Conservation (phyloP, 805 yeast species). For the Ogataea pilisensis region DNA sequence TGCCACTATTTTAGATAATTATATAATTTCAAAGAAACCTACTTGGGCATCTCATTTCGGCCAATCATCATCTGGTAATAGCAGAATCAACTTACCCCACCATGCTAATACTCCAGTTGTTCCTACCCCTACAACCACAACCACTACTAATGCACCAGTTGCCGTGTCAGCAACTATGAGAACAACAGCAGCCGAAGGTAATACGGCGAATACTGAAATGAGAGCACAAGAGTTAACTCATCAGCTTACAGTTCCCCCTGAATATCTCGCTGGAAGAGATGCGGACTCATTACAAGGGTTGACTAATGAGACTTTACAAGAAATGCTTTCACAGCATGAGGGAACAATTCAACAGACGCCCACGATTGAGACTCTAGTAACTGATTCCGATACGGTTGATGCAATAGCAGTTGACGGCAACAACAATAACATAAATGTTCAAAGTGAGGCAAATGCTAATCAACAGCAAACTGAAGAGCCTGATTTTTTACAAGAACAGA, state of each 20-base stretch:
- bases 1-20: slow-evolving; percentile 90
- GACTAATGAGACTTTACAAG: background rate
- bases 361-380: too few species aligned
- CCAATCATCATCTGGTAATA: slow-evolving; percentile 2
- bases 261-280: background rate
- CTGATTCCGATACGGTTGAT: background rate
- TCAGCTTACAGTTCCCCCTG: background rate
- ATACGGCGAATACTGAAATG: background rate
- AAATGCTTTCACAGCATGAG: too few species aligned
- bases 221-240: background rate
- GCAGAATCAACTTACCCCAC: slow-evolving; percentile 6
- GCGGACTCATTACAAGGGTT: background rate
- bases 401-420: background rate
- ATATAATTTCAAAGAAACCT: slow-evolving; percentile 37
- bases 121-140: background rate
- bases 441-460: background rate
- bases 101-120: slow-evolving; percentile 4
- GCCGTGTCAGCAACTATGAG: slow-evolving; percentile 6
- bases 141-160: too few species aligned
- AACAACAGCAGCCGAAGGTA: slow-evolving; percentile 11
- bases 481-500: slow-evolving; percentile 17
- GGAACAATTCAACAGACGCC: too few species aligned
- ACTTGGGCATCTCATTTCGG: slow-evolving; percentile 17
- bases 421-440: too few species aligned
- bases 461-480: slow-evolving; percentile 2